Base-by-base conservation (phyloP, 768 basidiomycete species). In the Sporobolomyces roseus region DNA sequence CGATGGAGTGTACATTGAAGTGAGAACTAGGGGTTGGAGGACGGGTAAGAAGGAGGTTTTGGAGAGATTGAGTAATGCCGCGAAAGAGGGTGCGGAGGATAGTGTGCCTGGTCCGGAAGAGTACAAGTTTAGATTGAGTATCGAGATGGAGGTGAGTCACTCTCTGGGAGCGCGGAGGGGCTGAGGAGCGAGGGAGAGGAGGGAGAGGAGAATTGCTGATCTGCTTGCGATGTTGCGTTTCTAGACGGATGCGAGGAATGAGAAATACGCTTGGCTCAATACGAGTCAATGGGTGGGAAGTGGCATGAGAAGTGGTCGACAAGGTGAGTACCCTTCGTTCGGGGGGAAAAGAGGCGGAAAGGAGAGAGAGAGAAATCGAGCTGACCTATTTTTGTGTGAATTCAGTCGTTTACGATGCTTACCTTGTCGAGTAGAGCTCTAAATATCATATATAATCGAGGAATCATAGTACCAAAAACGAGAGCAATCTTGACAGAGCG, bases 361-460 rank as follows among this genome's bases (percentile, higher is more conserved):
- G 10, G 38, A 41, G 38, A 41, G 10, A 41, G 38, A 41, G 38
- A 17, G 17, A 9, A 9, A 41, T 41, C 38, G 38, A 41, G n/a
- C 46, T 51, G 43, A 62, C 45, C n/a, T 14, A 12, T 1, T 35
- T 30, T n/a, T 13, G 19, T 19, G 12, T 41, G 2, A 41, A 35
- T 25, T n/a, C 50, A 68, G 68, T 70, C 30, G 48, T 70, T 10
- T 70, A 70, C 54, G 68, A 70, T n/a, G 68, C 68, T 4, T 70
- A 65, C 21, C 60, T 65, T 4, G 46, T 70, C 29, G 60, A 70
- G 46, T 70, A 36, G 23, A 12, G n/a, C n/a, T n/a, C n/a, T n/a
- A n/a, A n/a, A n/a, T n/a, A n/a, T n/a, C n/a, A n/a, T n/a, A n/a
- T n/a, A n/a, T n/a, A n/a, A n/a, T n/a, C n/a, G n/a, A n/a, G n/a